phyloP scores from a whole-genome alignment of 352 stramenopile species.

The Phytophthora syringae region DNA sequence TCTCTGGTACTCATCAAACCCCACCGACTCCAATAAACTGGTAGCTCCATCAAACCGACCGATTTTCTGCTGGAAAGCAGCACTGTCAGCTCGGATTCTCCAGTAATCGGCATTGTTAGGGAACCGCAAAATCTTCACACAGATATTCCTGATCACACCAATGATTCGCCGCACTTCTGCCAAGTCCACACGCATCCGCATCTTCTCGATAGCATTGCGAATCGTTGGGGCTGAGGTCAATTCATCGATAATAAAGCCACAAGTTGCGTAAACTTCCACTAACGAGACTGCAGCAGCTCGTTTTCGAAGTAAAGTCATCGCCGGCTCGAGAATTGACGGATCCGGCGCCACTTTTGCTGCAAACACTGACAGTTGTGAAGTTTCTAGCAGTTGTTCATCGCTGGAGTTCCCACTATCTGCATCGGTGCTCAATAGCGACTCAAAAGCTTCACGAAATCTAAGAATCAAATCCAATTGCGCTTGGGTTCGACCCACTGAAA shows the following conservation, averaged over 20 bases:
- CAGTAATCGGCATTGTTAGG: conserved; percentile 80
- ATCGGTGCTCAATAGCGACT: conserved; percentile 42
- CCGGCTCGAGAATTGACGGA: conserved; percentile 45
- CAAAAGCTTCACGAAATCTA: conserved; percentile 69
- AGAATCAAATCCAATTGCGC: conserved; percentile 65
- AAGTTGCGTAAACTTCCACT: conserved; percentile 63
- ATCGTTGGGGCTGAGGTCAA: conserved; percentile 60
- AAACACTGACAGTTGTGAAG: conserved; percentile 55
- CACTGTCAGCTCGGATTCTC: conserved; percentile 60
- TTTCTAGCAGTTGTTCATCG: conserved; percentile 33
- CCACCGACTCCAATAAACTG: conserved; percentile 58
- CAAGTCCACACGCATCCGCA: conserved; percentile 57
- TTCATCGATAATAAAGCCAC: conserved; percentile 76
- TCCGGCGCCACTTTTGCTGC: conserved; percentile 50
- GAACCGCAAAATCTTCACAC: conserved; percentile 72
- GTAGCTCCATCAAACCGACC: conserved; percentile 67
- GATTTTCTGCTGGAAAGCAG: conserved; percentile 68
- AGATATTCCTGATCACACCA: conserved; percentile 55
- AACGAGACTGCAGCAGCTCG: conserved; percentile 58
- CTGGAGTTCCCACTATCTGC: background rate
- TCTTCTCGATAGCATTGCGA: conserved; percentile 58
- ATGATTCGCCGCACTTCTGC: conserved; percentile 64
- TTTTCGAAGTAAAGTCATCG: conserved; percentile 49
- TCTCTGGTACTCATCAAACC: conserved; percentile 63
- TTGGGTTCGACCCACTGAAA: conserved; percentile 64